Conservation (phyloP, 2,329 filamentous ascomycete genomes). For the Aspergillus versicolor region DNA sequence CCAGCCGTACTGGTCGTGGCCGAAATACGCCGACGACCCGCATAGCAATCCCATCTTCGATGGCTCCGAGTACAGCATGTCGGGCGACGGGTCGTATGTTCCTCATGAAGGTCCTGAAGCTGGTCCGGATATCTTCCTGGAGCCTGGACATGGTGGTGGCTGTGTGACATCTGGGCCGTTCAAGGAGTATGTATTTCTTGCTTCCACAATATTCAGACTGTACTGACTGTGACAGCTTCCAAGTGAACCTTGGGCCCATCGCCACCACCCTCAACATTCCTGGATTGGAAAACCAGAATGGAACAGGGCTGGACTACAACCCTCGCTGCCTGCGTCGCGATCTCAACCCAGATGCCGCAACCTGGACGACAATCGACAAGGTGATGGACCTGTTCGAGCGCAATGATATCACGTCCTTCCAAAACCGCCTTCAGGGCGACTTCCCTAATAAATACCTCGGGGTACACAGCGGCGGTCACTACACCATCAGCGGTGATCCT, state of each 20-base stretch:
- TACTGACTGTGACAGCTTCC: conserved; percentile 16
- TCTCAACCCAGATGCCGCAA: conserved; percentile 18
- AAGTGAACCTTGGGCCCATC: conserved; percentile 32
- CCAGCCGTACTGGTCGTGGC: conserved; percentile 42
- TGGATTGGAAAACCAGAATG: conserved; percentile 14
- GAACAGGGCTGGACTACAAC: conserved; percentile 27
- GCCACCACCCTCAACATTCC: conserved; percentile 18
- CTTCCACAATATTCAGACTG: too few species aligned
- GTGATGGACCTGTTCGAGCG: conserved; percentile 23
- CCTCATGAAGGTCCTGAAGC: conserved; percentile 20
- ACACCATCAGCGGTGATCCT: conserved; percentile 45
- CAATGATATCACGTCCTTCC: conserved; percentile 24
- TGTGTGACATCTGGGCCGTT: conserved; percentile 18
- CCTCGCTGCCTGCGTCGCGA: conserved; percentile 33
- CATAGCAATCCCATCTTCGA: conserved; percentile 34
- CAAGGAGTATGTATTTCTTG: conserved; percentile 8
- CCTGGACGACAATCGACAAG: conserved; percentile 19
- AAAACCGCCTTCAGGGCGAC: conserved; percentile 22
- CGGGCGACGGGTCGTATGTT: conserved; percentile 45
- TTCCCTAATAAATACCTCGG: conserved; percentile 36
- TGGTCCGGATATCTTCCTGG: conserved; percentile 29
- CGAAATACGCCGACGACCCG: conserved; percentile 32
- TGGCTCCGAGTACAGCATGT: conserved; percentile 42
- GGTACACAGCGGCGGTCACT: conserved; percentile 49
- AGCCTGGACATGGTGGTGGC: conserved; percentile 29